These are phyloP conservation scores for Saposhnikovia divaricata DNA, from an alignment of 129 eudicot genomes.

Conservation along the genomic window DNA sequence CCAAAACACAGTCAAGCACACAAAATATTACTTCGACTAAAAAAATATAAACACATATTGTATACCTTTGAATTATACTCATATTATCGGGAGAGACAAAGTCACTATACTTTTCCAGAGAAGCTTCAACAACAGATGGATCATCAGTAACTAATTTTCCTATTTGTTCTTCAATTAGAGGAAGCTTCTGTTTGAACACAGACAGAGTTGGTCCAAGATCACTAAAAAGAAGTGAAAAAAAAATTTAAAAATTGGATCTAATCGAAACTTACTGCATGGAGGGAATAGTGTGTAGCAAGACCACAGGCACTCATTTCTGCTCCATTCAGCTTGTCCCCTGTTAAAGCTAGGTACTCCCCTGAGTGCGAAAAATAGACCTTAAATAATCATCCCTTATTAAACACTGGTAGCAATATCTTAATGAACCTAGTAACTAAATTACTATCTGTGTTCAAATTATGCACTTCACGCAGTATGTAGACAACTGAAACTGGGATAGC, in stretches of 20 bases:
- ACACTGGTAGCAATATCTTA: background rate
- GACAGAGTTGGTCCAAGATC: background rate
- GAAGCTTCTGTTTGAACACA: constrained; percentile 49
- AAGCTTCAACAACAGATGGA: constrained; percentile 64
- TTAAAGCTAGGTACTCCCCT: constrained; percentile 86
- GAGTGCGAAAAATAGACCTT: constrained; percentile 14
- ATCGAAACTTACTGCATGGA: constrained; percentile 32
- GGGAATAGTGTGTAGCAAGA: constrained; percentile 89
- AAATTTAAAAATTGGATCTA: background rate
- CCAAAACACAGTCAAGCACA: background rate
- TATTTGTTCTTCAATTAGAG: constrained; percentile 57
- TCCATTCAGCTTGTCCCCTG: constrained; percentile 73
- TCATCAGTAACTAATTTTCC: constrained; percentile 59
- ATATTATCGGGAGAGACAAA: constrained; percentile 45
- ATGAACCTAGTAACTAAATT: background rate
- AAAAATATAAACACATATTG: background rate
- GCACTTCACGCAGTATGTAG: background rate
- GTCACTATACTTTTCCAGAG: constrained; percentile 45
- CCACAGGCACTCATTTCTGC: constrained; percentile 86
- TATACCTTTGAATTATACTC: constrained; percentile 60
- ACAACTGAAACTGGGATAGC: background rate
- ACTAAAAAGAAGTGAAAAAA: background rate
- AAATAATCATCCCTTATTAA: background rate
- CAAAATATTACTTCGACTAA: background rate
- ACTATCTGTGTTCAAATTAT: background rate